A percentile compares a stretch with the other conserved stretches of the same genome.
Conservation (phyloP, 2,329 filamentous ascomycete species). For the Verticillium longisporum region DNA sequence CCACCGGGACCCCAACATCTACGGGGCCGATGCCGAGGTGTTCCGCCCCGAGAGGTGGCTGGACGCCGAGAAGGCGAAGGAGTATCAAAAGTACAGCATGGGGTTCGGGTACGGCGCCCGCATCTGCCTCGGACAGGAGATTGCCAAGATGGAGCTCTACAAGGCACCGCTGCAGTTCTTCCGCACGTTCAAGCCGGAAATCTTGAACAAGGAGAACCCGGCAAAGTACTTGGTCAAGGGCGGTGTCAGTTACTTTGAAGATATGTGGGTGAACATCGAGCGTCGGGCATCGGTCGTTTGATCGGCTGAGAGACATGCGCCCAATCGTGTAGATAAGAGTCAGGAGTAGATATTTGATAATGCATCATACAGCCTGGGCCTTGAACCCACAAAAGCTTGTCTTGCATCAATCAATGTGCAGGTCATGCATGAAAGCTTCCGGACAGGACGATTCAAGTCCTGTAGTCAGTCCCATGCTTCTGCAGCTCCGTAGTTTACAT, state of each 20-base stretch:
- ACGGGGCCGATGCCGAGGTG: conserved; percentile 31
- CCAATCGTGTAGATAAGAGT: too few relatives aligned
- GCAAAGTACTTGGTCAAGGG: conserved; percentile 31
- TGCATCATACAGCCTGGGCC: too few relatives aligned
- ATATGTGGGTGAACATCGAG: conserved; percentile 29
- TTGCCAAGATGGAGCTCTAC: conserved; percentile 46
- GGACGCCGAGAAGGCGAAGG: conserved; percentile 27
- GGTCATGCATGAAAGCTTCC: too few relatives aligned
- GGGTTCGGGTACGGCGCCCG: conserved; percentile 42
- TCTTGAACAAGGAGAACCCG: conserved; percentile 19
- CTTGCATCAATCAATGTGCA: too few relatives aligned
- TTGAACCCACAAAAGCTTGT: too few relatives aligned
- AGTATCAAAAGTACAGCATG: conserved; percentile 40
- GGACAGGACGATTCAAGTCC: too few relatives aligned
- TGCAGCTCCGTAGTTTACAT: too few relatives aligned
- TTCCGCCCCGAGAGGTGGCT: conserved; percentile 46
- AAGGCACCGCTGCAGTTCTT: conserved; percentile 37
- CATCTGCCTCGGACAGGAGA: conserved; percentile 39
- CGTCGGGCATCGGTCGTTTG: conserved; percentile 5
- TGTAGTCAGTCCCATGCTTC: too few relatives aligned
- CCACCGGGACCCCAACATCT: conserved; percentile 33
- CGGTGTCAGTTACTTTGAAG: conserved; percentile 31
- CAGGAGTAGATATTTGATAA: too few relatives aligned
- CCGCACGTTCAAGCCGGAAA: conserved; percentile 25
- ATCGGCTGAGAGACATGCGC: neutral